Conservation (phyloP, 177 flowering plant species). For the Vitis hybrid region DNA sequence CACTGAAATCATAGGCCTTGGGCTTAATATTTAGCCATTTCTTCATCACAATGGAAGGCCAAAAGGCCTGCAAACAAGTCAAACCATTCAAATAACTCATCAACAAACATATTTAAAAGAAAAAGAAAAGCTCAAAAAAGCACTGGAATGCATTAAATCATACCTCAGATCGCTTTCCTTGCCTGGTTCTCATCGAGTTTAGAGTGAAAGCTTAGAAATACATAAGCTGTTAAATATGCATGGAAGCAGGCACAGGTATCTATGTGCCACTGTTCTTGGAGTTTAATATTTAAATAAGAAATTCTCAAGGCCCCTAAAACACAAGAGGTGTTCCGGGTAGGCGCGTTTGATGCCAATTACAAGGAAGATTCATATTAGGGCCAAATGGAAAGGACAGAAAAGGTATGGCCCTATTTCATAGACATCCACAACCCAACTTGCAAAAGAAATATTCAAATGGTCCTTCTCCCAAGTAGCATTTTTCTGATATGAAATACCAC, state of each 20-base stretch:
- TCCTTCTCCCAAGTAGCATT: constrained; percentile 21
- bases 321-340: constrained; percentile 8
- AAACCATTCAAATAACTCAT: neutral
- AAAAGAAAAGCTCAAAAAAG: neutral
- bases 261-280: constrained; percentile 10
- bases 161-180: constrained; percentile 78
- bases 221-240: constrained; percentile 5
- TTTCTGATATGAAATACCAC: constrained; percentile 8
- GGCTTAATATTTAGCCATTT: constrained; percentile 97
- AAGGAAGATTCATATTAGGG: constrained; percentile 28
- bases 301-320: neutral
- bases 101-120: neutral
- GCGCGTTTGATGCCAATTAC: constrained; percentile 22
- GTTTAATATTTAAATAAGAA: constrained; percentile 15
- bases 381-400: constrained; percentile 45
- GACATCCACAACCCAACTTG: constrained; percentile 50
- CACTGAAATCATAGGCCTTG: constrained; percentile 82
- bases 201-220: constrained; percentile 1
- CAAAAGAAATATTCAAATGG: constrained; percentile 29
- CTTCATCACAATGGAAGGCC: constrained; percentile 97
- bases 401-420: constrained; percentile 23
- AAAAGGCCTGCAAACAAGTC: constrained; percentile 54
- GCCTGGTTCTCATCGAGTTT: constrained; percentile 53
- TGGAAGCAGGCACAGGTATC: constrained; percentile 11
- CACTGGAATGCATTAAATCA: constrained; percentile 4